Percentiles rank a stretch among this genome's conserved stretches.
Evolutionary conservation across 495 filamentous ascomycete species (phyloP).

Genomic region (Aspergillus cavernicola): DNA sequence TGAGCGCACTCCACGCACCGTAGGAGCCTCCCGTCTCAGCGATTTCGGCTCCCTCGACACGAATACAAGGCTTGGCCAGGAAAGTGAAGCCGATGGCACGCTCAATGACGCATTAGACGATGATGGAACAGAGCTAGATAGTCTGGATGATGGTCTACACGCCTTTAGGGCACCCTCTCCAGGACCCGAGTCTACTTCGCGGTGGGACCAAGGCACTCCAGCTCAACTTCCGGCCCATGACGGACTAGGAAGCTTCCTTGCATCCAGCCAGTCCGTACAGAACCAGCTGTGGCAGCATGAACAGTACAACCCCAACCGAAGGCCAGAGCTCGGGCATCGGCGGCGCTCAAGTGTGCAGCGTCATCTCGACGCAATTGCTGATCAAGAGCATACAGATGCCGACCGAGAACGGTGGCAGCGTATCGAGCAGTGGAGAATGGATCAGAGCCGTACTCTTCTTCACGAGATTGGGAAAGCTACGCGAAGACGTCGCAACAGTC

Average conservation of each 20-base stretch:
- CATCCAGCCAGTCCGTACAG: slow-evolving; percentile 55
- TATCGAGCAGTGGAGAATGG: slow-evolving; percentile 88
- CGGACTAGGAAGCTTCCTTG: slow-evolving; percentile 79
- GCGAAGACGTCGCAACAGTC: slow-evolving; percentile 50
- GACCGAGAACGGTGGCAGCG: slow-evolving; percentile 66
- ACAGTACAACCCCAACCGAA: slow-evolving; percentile 66
- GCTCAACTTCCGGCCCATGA: slow-evolving; percentile 85
- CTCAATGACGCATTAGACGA: slow-evolving; percentile 58
- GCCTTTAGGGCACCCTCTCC: slow-evolving; percentile 70
- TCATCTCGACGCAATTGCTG: slow-evolving; percentile 60
- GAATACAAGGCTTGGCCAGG: slow-evolving; percentile 47
- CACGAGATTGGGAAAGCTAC: slow-evolving; percentile 89
- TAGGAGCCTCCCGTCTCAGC: slow-evolving; percentile 70
- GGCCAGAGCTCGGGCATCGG: slow-evolving; percentile 31
- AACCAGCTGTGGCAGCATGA: slow-evolving; percentile 85
- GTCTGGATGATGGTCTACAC: slow-evolving; percentile 83
- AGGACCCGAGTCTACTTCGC: slow-evolving; percentile 42
- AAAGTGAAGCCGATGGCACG: slow-evolving; percentile 44
- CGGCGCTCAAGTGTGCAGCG: slow-evolving; percentile 60
- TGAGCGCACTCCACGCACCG: slow-evolving; percentile 65
- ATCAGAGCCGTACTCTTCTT: slow-evolving; percentile 79
- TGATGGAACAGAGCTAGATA: slow-evolving; percentile 74
- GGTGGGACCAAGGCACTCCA: slow-evolving; percentile 48
- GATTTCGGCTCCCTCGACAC: slow-evolving; percentile 83
- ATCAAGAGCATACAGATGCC: slow-evolving; percentile 53